Evolutionary conservation across 768 basidiomycete species (phyloP), one percentile per base, ranked within the genome.

Genomic region (Lepiota brunneoincarnata): DNA sequence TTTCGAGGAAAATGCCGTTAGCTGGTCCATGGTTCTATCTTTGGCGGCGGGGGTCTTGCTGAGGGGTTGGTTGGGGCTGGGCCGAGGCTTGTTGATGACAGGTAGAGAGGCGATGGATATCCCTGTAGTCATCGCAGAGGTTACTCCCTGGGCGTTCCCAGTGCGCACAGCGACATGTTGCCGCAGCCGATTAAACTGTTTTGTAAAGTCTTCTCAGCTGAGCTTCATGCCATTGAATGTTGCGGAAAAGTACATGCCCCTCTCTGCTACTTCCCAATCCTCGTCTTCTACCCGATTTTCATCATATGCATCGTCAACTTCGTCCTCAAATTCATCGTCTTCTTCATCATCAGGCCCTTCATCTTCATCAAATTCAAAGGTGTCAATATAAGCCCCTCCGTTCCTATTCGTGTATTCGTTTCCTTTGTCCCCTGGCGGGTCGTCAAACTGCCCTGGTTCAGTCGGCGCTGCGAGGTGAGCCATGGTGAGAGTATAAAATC

Each of bases 161-260:
- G 83, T 82, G 35, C 85, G 86, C 4, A 93, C 88, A 18, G 89
- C 90, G 53, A 91, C 86, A 67, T 98, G 92, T 67, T 98, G 95
- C 46, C 89, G 77, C 26, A 98, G 76, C 20, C 97, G 87, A 72
- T 98, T 98, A 72, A 91, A 99, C 63, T 98, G 94, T 71, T 98
- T 98, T 31, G 97, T 98, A 63, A 99, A 98, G 73, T 99, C 97
- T 97, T 67, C 37, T 51, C 20, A 20, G 39, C 18, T 50, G 48
- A 51, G 38, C 23, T 14, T 58, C 37, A 40, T 18, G 31, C 14
- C 15, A 5, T n/a, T n/a, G 7, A 28, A 5, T 6, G 18, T 26
- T 3, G 50, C 23, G 40, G 54, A 10, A n/a, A 43, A 18, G 14
- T 18, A 64, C 78, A 39, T 60, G 87, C 93, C 88, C 80, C 87